These are phyloP conservation scores for Lenwebbia sp. DNA, from an alignment of 345 rosid species.

Conservation along the genomic window DNA sequence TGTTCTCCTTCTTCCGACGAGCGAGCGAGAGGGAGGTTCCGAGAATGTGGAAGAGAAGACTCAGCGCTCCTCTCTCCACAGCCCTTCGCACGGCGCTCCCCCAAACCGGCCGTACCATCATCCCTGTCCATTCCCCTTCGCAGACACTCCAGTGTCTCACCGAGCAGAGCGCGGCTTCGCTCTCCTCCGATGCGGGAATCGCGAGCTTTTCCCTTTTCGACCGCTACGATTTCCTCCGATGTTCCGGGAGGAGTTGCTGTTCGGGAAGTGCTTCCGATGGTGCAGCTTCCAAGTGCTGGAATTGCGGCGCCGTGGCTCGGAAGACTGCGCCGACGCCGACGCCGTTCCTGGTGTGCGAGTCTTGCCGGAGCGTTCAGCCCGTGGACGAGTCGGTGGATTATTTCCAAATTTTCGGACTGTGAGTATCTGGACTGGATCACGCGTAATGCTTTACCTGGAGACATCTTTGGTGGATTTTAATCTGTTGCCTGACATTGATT, in stretches of 20 bases:
- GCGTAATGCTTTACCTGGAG: not conserved
- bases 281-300: conserved; percentile 49
- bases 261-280: not conserved
- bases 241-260: conserved; percentile 18
- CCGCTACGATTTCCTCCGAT: not conserved
- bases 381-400: conserved; percentile 63
- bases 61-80: conserved; percentile 21
- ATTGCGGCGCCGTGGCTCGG: conserved; percentile 31
- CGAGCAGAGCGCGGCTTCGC: not conserved
- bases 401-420: conserved; percentile 78
- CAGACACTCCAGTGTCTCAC: not conserved
- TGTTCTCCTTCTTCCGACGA: not conserved
- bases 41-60: conserved; percentile 35
- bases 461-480: not conserved
- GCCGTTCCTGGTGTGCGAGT: conserved; percentile 59
- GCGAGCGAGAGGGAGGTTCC: not conserved
- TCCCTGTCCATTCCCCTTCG: conserved; percentile 3
- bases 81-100: conserved; percentile 8
- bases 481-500: not conserved
- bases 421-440: conserved; percentile 11
- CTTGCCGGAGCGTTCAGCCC: conserved; percentile 74
- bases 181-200: conserved; percentile 11
- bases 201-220: not conserved
- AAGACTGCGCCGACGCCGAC: conserved; percentile 7
- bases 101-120: not conserved